phyloP scores from a whole-genome alignment of 2,329 filamentous ascomycete genomes.

The Furcasterigmium furcatum region DNA sequence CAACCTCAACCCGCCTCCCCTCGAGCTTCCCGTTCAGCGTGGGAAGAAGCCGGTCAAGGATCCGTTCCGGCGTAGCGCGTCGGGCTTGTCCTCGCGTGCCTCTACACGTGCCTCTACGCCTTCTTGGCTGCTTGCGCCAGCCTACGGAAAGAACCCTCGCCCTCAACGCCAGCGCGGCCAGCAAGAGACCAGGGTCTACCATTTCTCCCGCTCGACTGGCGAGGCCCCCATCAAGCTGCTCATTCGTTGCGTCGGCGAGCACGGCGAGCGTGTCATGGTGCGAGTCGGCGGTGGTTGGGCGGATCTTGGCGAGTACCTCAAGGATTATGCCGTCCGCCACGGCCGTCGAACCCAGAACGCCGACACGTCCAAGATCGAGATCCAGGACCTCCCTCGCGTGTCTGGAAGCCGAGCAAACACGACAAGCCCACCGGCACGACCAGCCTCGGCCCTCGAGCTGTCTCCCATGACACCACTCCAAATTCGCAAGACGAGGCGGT shows the following conservation, averaged over 20 bases:
- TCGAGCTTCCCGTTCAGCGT: conserved; percentile 47
- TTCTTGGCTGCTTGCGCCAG: conserved; percentile 68
- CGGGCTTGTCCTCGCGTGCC: conserved; percentile 40
- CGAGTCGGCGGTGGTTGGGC: conserved; percentile 98
- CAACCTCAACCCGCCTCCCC: conserved; percentile 57
- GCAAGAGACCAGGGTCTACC: conserved; percentile 86
- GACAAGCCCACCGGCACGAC: conserved; percentile 29
- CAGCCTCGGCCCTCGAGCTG: conserved; percentile 30
- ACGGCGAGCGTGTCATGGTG: conserved; percentile 93
- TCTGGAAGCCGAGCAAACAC: conserved; percentile 16
- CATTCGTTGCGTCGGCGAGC: conserved; percentile 86
- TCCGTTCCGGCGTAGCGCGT: conserved; percentile 42
- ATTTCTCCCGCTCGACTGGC: conserved; percentile 79
- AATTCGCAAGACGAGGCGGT: conserved; percentile 52
- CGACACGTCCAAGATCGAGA: conserved; percentile 52
- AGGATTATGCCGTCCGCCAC: conserved; percentile 91
- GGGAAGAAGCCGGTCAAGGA: conserved; percentile 40
- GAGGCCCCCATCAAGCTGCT: conserved; percentile 92
- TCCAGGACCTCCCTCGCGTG: conserved; percentile 44
- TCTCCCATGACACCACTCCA: conserved; percentile 45
- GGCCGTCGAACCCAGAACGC: conserved; percentile 60
- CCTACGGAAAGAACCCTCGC: conserved; percentile 43
- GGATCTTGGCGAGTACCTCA: conserved; percentile 89
- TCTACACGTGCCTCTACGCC: conserved; percentile 54
- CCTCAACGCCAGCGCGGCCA: conserved; percentile 48